These are phyloP conservation scores for Camellia granthamiana DNA, from an alignment of 148 eudicot species.

Conservation along the genomic window DNA sequence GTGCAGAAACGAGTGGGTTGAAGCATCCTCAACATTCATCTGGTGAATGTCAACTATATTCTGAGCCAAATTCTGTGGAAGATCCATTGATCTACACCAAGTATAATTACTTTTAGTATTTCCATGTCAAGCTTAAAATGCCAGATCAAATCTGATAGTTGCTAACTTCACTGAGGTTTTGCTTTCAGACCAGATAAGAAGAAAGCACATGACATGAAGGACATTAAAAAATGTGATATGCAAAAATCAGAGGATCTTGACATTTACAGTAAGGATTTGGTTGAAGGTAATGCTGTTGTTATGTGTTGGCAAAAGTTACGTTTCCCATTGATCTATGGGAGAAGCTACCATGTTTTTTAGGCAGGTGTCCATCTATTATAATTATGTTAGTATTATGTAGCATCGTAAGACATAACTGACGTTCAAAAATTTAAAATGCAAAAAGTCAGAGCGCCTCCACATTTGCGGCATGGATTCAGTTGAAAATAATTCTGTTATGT, in stretches of 20 bases:
- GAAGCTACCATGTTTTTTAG: neutral
- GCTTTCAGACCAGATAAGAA: conserved; percentile 46
- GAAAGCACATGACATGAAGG: conserved; percentile 20
- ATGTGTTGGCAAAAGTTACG: neutral
- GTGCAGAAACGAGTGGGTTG: conserved; percentile 42
- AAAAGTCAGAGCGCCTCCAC: neutral
- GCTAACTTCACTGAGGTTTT: conserved; percentile 7
- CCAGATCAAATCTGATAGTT: conserved; percentile 14
- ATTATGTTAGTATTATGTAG: neutral
- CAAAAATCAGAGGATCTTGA: conserved; percentile 9
- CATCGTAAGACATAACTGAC: conserved; percentile 8
- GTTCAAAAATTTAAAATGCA: conserved; percentile 17
- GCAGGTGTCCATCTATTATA: neutral
- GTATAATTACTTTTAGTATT: conserved; percentile 32
- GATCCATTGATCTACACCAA: conserved; percentile 27
- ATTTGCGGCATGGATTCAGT: no score
- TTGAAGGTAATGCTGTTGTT: conserved; percentile 24
- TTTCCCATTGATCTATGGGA: conserved; percentile 4
- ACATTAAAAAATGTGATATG: conserved; percentile 18
- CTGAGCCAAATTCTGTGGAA: conserved; percentile 26
- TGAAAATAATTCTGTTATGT: no score
- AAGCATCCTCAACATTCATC: conserved; percentile 28
- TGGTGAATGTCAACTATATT: conserved; percentile 20
- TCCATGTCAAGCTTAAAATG: conserved; percentile 1
- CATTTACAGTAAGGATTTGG: conserved; percentile 15